A percentile compares a stretch with the other conserved stretches of the same genome.
Evolutionary conservation across 371 early-diverging fungal species (phyloP).

Genomic region (Nematocida ironsii): DNA sequence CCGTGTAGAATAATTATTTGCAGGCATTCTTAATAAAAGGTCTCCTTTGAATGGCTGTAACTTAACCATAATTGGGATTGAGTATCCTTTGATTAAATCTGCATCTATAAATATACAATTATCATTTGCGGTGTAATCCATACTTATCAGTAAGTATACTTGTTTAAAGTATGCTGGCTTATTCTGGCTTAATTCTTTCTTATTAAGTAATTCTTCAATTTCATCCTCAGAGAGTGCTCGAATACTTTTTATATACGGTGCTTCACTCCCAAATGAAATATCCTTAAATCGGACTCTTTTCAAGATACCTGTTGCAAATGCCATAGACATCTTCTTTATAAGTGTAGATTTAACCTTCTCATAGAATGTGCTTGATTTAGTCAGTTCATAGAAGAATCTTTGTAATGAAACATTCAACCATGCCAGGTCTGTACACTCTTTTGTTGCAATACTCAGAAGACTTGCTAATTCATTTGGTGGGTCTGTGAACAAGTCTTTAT

Average conservation of each 20-base stretch:
- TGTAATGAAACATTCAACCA: conserved; percentile 68
- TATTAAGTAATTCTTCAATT: conserved; percentile 41
- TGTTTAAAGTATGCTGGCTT: conserved; percentile 58
- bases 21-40: conserved; percentile 64
- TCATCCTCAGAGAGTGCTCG: conserved; percentile 57
- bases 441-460: conserved; percentile 38
- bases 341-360: conserved; percentile 58
- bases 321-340: conserved; percentile 57
- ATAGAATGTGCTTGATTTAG: conserved; percentile 60
- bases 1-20: conserved; percentile 65
- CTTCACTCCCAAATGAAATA: conserved; percentile 65
- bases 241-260: conserved; percentile 63
- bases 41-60: conserved; percentile 63
- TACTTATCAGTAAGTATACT: conserved; percentile 55
- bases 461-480: conserved; percentile 31
- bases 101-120: conserved; percentile 62
- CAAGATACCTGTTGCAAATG: conserved; percentile 56
- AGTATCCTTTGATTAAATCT: conserved; percentile 61
- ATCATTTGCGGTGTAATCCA: conserved; percentile 59
- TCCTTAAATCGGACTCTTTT: conserved; percentile 60
- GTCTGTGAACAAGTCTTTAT: conserved; percentile 41
- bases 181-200: conserved; percentile 5
- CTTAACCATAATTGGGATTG: conserved; percentile 50
- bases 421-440: conserved; percentile 60
- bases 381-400: conserved; percentile 62